Conservation (phyloP, 805 yeast species). For the Yarrowia bubula region DNA sequence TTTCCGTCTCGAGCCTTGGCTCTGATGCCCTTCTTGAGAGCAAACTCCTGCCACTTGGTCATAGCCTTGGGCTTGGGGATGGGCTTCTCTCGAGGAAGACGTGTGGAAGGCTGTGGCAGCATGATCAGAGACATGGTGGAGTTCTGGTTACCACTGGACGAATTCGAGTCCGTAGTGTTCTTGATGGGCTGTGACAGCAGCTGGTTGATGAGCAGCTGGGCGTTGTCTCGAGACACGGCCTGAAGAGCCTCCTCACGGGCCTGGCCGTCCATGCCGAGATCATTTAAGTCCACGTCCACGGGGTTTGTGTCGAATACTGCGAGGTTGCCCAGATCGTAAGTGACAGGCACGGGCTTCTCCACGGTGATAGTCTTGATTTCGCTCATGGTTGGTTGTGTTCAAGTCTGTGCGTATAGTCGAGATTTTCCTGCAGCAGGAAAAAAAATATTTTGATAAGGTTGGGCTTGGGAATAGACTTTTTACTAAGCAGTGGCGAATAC, state of each 20-base stretch:
- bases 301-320: slow-evolving; percentile 91
- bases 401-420: not conserved
- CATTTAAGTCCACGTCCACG: slow-evolving; percentile 53
- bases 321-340: slow-evolving; percentile 85
- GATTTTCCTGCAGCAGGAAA: not conserved
- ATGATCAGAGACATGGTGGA: slow-evolving; percentile 78
- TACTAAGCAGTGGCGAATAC: not conserved
- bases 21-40: slow-evolving; percentile 90
- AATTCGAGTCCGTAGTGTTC: slow-evolving; percentile 72
- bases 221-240: slow-evolving; percentile 80
- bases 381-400: not conserved
- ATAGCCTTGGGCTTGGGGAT: slow-evolving; percentile 88
- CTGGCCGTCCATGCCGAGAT: slow-evolving; percentile 48
- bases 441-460: slow-evolving; percentile 14
- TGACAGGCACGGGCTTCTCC: slow-evolving; percentile 85
- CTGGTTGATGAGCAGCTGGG: slow-evolving; percentile 88
- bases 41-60: slow-evolving; percentile 97
- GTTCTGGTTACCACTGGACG: slow-evolving; percentile 53
- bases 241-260: slow-evolving; percentile 64
- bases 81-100: slow-evolving; percentile 91
- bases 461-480: not conserved
- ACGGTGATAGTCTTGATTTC: slow-evolving; percentile 43
- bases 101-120: slow-evolving; percentile 79
- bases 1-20: slow-evolving; percentile 88
- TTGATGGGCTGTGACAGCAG: slow-evolving; percentile 84